These are phyloP conservation scores for Raphanus hybrid DNA, from an alignment of 441 rosid species.

Conservation along the genomic window DNA sequence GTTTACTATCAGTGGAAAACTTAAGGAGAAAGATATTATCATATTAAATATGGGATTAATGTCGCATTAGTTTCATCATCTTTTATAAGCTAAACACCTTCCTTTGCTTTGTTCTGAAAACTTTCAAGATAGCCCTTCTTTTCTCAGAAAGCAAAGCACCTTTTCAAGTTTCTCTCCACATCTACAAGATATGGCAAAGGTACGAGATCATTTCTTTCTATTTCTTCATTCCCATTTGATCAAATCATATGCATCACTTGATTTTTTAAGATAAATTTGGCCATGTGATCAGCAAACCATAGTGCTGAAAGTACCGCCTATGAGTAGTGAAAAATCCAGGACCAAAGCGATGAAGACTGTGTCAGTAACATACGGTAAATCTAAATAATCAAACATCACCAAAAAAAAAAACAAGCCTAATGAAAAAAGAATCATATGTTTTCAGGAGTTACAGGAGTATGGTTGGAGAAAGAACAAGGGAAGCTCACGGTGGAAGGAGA, in stretches of 20 bases:
- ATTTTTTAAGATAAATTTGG: background rate
- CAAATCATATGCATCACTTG: background rate
- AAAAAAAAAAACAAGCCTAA: background rate
- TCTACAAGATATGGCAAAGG: constrained; percentile 13
- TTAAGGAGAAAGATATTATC: background rate
- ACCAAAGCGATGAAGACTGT: constrained; percentile 19
- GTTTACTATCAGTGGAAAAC: constrained; percentile 8
- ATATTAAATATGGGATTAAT: background rate
- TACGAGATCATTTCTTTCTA: background rate
- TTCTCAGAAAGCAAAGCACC: constrained; percentile 7
- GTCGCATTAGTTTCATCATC: background rate
- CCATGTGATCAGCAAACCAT: constrained; percentile 11
- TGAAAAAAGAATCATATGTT: background rate
- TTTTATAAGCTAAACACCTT: background rate
- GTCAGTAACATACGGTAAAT: constrained; percentile 9
- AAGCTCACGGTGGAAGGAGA: constrained; percentile 18
- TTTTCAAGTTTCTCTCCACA: background rate
- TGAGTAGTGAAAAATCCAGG: constrained; percentile 27
- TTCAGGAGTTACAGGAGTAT: constrained; percentile 20
- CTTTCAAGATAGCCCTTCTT: constrained; percentile 7
- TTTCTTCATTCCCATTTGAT: background rate
- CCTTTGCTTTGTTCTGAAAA: background rate
- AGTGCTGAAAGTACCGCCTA: constrained; percentile 5
- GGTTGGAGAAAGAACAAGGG: constrained; percentile 19
- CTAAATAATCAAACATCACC: background rate